A percentile compares a stretch with the other conserved stretches of the same genome.
These are phyloP conservation scores for Cercospora canescens DNA, from an alignment of 2,329 filamentous ascomycete species.

Conservation along the genomic window DNA sequence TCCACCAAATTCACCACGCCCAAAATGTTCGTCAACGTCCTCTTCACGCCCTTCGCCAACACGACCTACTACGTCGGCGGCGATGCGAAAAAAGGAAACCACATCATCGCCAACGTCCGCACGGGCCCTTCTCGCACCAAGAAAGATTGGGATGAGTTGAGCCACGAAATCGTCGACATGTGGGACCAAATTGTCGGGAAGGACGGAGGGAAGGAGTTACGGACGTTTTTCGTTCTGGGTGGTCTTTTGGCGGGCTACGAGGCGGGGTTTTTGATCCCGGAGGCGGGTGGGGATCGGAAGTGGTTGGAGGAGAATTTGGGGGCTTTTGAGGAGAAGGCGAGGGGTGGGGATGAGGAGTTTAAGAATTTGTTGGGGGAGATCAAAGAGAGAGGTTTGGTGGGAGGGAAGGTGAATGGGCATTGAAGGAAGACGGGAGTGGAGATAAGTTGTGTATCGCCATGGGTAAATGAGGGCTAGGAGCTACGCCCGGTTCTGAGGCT, in stretches of 20 bases:
- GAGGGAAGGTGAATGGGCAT: too few relatives aligned
- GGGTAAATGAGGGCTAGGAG: too few relatives aligned
- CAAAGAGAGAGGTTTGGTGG: conserved; percentile 33
- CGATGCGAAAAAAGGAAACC: conserved; percentile 34
- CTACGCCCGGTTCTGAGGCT: too few relatives aligned
- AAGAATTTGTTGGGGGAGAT: conserved; percentile 35
- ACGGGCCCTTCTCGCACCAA: conserved; percentile 35
- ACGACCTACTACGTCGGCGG: conserved; percentile 39
- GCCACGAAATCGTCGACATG: conserved; percentile 24
- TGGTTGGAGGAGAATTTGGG: conserved; percentile 38
- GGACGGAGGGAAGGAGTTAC: conserved; percentile 22
- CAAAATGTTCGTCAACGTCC: conserved; percentile 47
- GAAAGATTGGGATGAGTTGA: conserved; percentile 34
- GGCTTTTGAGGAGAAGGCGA: conserved; percentile 36
- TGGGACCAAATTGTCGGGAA: conserved; percentile 34
- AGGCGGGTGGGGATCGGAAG: conserved; percentile 33
- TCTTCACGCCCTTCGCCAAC: conserved; percentile 35
- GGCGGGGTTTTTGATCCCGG: conserved; percentile 33
- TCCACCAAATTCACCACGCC: conserved; percentile 44
- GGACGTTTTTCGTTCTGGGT: conserved; percentile 31
- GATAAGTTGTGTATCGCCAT: too few relatives aligned
- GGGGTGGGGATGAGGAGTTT: conserved; percentile 38
- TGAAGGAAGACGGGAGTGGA: too few relatives aligned
- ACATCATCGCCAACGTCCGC: conserved; percentile 39
- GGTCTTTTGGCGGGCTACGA: conserved; percentile 36